phyloP scores from a whole-genome alignment of 768 basidiomycete species.

The Kwoniella dejecticola region DNA sequence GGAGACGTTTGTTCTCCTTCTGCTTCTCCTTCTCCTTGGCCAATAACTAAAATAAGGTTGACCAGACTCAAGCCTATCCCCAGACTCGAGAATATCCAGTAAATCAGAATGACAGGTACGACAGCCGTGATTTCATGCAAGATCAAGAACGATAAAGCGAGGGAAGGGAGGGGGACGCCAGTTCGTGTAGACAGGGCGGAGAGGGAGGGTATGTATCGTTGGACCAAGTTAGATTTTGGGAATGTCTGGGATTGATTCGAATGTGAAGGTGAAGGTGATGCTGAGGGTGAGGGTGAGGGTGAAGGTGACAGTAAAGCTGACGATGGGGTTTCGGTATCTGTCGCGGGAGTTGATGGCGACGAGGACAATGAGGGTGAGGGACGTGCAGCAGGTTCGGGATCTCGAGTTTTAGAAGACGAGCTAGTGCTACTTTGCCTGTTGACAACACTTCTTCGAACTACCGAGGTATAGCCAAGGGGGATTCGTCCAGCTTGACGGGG shows the following conservation, averaged over 20 bases:
- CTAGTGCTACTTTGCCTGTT: too few relatives aligned
- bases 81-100: constrained; percentile 67
- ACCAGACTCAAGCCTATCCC: constrained; percentile 73
- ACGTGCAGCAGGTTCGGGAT: too few relatives aligned
- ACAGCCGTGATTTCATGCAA: constrained; percentile 85
- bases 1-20: constrained; percentile 1
- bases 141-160: constrained; percentile 74
- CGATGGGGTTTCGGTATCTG: too few relatives aligned
- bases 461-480: too few relatives aligned
- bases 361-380: too few relatives aligned
- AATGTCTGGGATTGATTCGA: background rate
- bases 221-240: constrained; percentile 20
- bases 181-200: constrained; percentile 68
- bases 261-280: background rate
- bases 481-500: too few relatives aligned
- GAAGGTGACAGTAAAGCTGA: background rate
- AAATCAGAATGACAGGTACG: constrained; percentile 71
- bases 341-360: too few relatives aligned
- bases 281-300: background rate
- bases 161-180: constrained; percentile 73
- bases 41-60: constrained; percentile 37
- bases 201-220: constrained; percentile 61
- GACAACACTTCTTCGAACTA: too few relatives aligned
- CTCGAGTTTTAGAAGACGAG: too few relatives aligned
- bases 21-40: constrained; percentile 2